Evolutionary conservation across 768 basidiomycete species (phyloP).

Genomic region (Boletus coccyginus): DNA sequence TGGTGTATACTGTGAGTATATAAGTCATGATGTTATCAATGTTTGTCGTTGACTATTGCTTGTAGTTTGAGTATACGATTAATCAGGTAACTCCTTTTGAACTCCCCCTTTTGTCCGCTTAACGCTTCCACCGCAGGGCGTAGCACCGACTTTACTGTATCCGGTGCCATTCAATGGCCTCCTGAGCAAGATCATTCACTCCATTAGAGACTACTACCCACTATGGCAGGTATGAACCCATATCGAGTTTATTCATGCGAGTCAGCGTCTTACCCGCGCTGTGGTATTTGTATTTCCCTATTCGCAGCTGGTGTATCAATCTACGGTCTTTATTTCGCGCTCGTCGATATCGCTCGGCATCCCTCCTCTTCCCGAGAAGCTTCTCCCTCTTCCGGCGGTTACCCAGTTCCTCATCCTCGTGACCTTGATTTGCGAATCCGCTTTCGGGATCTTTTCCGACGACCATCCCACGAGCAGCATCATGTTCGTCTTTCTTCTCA

Average conservation of each 20-base stretch:
- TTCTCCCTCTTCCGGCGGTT: constrained; percentile 75
- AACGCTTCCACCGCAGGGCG: constrained; percentile 49
- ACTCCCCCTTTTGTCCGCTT: not conserved
- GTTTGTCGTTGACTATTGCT: constrained; percentile 5
- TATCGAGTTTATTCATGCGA: not conserved
- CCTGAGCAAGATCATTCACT: constrained; percentile 76
- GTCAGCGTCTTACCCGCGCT: constrained; percentile 1
- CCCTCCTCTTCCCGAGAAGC: constrained; percentile 65
- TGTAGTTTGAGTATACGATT: constrained; percentile 88
- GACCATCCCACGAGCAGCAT: constrained; percentile 48
- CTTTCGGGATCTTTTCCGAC: constrained; percentile 58
- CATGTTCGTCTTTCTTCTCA: constrained; percentile 65
- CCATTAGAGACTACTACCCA: constrained; percentile 90
- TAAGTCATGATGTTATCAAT: not conserved
- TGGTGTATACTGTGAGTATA: constrained; percentile 56
- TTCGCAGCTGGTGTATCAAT: constrained; percentile 75
- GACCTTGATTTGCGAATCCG: constrained; percentile 62
- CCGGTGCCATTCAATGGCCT: constrained; percentile 72
- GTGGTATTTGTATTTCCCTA: not conserved
- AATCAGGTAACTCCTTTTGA: constrained; percentile 58
- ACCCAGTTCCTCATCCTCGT: constrained; percentile 66
- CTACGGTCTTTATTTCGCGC: constrained; percentile 90
- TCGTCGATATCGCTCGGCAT: constrained; percentile 86
- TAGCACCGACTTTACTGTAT: constrained; percentile 87
- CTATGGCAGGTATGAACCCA: constrained; percentile 74